Percentiles rank a stretch among this genome's conserved stretches.
phyloP scores from a whole-genome alignment of 106 monocot species.

The Platanthera guangdongensis region DNA sequence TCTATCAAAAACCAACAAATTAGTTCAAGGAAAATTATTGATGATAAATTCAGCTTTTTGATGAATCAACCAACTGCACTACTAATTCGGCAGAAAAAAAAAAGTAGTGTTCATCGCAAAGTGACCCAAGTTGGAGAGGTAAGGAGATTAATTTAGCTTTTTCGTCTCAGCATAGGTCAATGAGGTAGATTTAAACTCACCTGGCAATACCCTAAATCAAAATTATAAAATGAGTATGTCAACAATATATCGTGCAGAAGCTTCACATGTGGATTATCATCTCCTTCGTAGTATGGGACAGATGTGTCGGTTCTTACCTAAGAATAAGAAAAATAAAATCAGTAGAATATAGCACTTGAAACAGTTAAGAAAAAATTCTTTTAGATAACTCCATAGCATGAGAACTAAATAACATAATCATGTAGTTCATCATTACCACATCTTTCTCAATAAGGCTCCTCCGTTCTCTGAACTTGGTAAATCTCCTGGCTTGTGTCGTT shows the following conservation, averaged over 20 bases:
- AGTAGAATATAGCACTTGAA: neutral
- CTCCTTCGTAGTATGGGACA: conserved; percentile 69
- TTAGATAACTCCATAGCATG: neutral
- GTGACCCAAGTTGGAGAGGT: neutral
- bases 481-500: conserved; percentile 75
- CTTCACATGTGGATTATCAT: conserved; percentile 71
- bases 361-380: neutral
- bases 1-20: neutral
- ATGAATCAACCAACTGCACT: neutral
- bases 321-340: neutral
- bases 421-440: conserved; percentile 44
- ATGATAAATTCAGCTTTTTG: no score
- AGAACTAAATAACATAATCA: neutral
- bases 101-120: neutral
- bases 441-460: conserved; percentile 95
- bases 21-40: neutral
- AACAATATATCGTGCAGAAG: conserved; percentile 71
- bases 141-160: neutral
- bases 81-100: neutral
- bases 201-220: conserved; percentile 93
- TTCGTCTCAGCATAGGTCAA: neutral
- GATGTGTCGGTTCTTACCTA: conserved; percentile 88
- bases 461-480: conserved; percentile 87
- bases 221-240: conserved; percentile 91
- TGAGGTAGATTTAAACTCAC: conserved; percentile 17